Evolutionary conservation across 2,329 filamentous ascomycete species (phyloP).

Genomic region (Sporothrix schenckii): DNA sequence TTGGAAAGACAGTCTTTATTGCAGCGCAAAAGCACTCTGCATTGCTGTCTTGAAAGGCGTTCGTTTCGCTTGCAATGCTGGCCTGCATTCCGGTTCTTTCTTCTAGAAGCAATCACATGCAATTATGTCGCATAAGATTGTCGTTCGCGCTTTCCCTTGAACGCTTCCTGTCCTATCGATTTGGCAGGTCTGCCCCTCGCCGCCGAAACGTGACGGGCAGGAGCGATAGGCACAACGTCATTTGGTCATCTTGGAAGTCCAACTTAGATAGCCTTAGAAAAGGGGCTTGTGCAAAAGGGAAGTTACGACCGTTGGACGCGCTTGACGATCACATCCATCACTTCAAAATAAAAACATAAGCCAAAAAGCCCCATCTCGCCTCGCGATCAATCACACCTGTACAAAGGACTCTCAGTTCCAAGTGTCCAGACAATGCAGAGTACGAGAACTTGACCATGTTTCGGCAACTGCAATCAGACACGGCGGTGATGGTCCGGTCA

Average conservation of each 20-base stretch:
- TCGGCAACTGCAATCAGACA: no score
- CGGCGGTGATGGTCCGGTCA: not conserved
- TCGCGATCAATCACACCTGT: not conserved
- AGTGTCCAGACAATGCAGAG: not conserved
- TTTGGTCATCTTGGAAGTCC: not conserved
- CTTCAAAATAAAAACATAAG: not conserved
- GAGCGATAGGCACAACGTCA: slow-evolving; percentile 14
- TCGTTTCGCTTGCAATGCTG: not conserved
- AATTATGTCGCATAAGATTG: not conserved
- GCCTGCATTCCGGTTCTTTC: not conserved
- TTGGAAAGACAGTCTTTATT: not conserved
- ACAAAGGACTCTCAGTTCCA: not conserved
- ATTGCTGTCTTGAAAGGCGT: not conserved
- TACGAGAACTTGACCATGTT: not conserved
- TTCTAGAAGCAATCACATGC: slow-evolving; percentile 23
- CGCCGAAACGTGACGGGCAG: slow-evolving; percentile 11
- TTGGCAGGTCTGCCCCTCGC: slow-evolving; percentile 7
- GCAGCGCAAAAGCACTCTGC: not conserved
- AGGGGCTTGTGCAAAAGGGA: not conserved
- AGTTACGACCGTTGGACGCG: not conserved
- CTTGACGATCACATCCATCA: not conserved
- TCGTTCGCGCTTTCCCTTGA: not conserved
- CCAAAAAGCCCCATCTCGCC: not conserved
- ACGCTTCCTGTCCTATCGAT: slow-evolving; percentile 3
- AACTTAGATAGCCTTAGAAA: not conserved